Percentiles rank a stretch among this genome's conserved stretches.
Conservation (phyloP, 306 rosid species). For the Lathyrus tuberosus region DNA sequence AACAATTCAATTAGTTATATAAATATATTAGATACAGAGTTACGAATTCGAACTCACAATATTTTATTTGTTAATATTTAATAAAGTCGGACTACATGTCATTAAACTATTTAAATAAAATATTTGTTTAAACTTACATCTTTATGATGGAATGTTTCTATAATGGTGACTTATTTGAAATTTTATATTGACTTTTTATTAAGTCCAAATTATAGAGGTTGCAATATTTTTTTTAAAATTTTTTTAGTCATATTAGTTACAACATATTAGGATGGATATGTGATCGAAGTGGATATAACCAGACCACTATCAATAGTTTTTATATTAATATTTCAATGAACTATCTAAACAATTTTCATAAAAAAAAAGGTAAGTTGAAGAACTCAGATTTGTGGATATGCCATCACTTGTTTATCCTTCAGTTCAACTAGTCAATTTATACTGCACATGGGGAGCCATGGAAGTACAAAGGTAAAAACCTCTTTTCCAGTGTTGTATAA, state of each 20-base stretch:
- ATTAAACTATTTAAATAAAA: no score
- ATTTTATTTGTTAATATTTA: no score
- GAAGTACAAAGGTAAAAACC: constrained; percentile 3
- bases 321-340: neutral
- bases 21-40: no score
- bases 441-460: constrained; percentile 12
- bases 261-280: neutral
- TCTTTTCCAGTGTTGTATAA: neutral
- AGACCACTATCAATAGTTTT: neutral
- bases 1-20: no score
- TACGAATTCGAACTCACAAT: no score
- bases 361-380: neutral
- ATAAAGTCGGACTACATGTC: no score
- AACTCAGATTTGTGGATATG: neutral
- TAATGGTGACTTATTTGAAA: no score
- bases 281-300: neutral
- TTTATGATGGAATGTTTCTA: no score
- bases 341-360: no score
- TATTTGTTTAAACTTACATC: no score
- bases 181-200: neutral
- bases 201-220: constrained; percentile 22
- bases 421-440: constrained; percentile 28
- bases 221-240: no score
- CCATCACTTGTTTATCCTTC: constrained; percentile 5
- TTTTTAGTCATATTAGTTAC: constrained; percentile 2